Evolutionary conservation across 495 filamentous ascomycete genomes (phyloP).

Genomic region (Astrocystis sublimbata): DNA sequence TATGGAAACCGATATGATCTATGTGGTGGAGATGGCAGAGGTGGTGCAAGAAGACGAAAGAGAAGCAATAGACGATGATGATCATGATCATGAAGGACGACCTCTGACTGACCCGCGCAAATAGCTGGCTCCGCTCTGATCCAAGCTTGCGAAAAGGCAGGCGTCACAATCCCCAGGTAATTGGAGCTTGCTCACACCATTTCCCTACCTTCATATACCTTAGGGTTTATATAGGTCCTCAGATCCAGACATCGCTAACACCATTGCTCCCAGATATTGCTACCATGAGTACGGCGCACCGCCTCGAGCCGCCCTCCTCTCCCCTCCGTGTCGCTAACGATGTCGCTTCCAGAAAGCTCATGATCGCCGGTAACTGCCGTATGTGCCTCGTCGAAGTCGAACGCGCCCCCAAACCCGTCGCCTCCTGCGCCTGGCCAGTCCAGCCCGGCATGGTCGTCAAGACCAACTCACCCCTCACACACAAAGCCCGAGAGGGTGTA

Average conservation of each 20-base stretch:
- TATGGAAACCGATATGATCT: conserved; percentile 42
- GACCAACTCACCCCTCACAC: conserved; percentile 90
- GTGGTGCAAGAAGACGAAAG: too few species aligned
- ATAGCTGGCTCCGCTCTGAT: conserved; percentile 90
- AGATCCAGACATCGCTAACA: conserved; percentile 27
- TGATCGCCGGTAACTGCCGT: conserved; percentile 98
- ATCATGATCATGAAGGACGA: conserved; percentile 16
- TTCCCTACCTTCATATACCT: neutral
- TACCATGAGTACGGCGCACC: conserved; percentile 82
- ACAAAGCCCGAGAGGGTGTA: conserved; percentile 96
- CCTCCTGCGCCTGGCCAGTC: conserved; percentile 98
- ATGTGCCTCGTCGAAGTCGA: conserved; percentile 99
- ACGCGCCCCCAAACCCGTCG: conserved; percentile 90
- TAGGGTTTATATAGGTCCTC: too few species aligned
- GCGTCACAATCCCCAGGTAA: conserved; percentile 82
- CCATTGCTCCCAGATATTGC: conserved; percentile 79
- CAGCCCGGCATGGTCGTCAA: conserved; percentile 98
- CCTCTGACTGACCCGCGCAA: conserved; percentile 30
- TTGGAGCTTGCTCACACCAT: neutral
- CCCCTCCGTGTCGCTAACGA: conserved; percentile 35
- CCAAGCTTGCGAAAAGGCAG: conserved; percentile 98
- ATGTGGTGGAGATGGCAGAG: neutral
- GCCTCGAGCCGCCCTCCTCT: conserved; percentile 18
- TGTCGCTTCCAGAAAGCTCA: conserved; percentile 72
- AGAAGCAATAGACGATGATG: too few species aligned